phyloP scores from a whole-genome alignment of 208 protist genomes.

The Hexamita inflata region DNA sequence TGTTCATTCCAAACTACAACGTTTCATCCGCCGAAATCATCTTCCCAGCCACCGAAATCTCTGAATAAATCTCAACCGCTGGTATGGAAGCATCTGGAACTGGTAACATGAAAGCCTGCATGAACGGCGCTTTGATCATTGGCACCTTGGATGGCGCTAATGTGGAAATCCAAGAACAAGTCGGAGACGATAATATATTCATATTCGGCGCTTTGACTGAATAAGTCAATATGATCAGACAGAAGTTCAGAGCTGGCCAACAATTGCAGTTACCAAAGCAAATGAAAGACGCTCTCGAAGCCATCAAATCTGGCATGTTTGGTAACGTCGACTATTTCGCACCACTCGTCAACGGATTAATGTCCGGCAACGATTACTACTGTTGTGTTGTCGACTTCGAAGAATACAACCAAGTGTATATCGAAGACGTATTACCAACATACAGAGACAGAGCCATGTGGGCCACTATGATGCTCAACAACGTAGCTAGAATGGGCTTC shows the following conservation, averaged over 20 bases:
- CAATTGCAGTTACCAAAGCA: slow-evolving; percentile 18
- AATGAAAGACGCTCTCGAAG: slow-evolving; percentile 44
- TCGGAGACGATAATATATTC: slow-evolving; percentile 62
- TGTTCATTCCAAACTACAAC: slow-evolving; percentile 68
- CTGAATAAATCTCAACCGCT: slow-evolving; percentile 65
- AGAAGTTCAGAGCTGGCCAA: slow-evolving; percentile 18
- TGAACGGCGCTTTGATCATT: slow-evolving; percentile 63
- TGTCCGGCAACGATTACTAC: slow-evolving; percentile 48
- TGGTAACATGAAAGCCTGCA: slow-evolving; percentile 65
- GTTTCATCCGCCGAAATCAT: slow-evolving; percentile 63
- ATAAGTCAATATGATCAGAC: slow-evolving; percentile 42
- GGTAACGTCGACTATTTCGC: slow-evolving; percentile 47
- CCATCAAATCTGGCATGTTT: slow-evolving; percentile 52
- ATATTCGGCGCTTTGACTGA: slow-evolving; percentile 54
- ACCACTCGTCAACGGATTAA: slow-evolving; percentile 45
- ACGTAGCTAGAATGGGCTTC: slow-evolving; percentile 44
- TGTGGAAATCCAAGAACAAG: slow-evolving; percentile 62
- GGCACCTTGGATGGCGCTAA: slow-evolving; percentile 69
- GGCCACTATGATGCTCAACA: slow-evolving; percentile 46
- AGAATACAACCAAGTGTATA: slow-evolving; percentile 46
- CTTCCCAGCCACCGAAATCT: slow-evolving; percentile 62
- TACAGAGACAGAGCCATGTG: slow-evolving; percentile 49
- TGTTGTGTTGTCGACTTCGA: slow-evolving; percentile 53
- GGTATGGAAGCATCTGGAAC: slow-evolving; percentile 57
- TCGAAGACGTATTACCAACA: slow-evolving; percentile 42